Conservation (phyloP, 257 asterid genomes). For the Anisodus tanguticus region DNA sequence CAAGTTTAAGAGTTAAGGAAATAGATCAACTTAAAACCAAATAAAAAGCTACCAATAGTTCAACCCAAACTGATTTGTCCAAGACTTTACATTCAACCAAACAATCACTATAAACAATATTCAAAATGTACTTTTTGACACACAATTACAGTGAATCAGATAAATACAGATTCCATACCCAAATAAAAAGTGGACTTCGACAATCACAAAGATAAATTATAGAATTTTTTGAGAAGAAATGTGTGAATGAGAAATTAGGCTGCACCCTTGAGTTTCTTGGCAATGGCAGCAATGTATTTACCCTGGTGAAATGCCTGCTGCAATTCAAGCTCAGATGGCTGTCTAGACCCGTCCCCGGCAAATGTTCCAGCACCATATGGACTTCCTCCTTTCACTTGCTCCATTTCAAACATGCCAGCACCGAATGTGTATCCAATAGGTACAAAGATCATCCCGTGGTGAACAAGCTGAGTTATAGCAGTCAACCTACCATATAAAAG, state of each 20-base stretch:
- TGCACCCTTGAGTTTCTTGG: slow-evolving; percentile 58
- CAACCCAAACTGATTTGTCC: too few relatives aligned
- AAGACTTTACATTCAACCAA: background rate
- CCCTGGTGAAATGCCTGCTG: slow-evolving; percentile 68
- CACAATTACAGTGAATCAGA: slow-evolving; percentile 7
- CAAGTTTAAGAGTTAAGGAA: too few relatives aligned
- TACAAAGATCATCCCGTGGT: slow-evolving; percentile 79
- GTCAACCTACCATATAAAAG: slow-evolving; percentile 51
- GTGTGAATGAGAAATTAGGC: slow-evolving; percentile 36
- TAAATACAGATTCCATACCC: background rate
- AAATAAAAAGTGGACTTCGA: too few relatives aligned
- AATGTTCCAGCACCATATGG: slow-evolving; percentile 89
- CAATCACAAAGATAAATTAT: slow-evolving; percentile 11
- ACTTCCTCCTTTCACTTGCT: slow-evolving; percentile 83
- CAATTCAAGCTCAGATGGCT: slow-evolving; percentile 57
- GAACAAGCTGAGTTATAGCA: slow-evolving; percentile 80
- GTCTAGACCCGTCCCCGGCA: slow-evolving; percentile 76
- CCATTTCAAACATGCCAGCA: slow-evolving; percentile 87
- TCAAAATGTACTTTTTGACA: slow-evolving; percentile 7
- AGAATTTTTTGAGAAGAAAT: background rate
- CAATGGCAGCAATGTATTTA: slow-evolving; percentile 56
- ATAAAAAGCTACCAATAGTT: too few relatives aligned
- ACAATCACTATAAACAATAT: background rate
- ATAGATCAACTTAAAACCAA: too few relatives aligned
- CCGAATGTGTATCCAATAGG: too few relatives aligned